These are phyloP conservation scores for Talaromyces islandicus DNA, from an alignment of 2,329 filamentous ascomycete genomes.

Conservation along the genomic window DNA sequence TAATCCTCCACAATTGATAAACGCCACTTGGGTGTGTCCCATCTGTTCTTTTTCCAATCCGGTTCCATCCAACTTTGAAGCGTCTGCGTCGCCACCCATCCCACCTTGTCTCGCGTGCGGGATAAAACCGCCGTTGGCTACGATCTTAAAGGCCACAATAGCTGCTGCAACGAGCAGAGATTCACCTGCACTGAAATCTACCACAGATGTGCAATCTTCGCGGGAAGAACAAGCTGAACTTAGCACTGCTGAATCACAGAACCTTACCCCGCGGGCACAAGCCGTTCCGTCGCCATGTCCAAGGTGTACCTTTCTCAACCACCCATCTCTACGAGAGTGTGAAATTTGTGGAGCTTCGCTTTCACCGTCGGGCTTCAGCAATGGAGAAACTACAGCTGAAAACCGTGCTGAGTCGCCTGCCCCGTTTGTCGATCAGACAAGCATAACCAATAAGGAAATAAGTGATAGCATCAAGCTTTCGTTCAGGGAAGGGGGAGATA, in stretches of 20 bases:
- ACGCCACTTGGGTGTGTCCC: conserved; percentile 88
- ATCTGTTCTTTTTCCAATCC: conserved; percentile 95
- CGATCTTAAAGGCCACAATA: conserved; percentile 82
- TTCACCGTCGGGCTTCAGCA: conserved; percentile 46
- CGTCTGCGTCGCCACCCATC: conserved; percentile 70
- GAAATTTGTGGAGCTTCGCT: conserved; percentile 86
- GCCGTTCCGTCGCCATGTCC: conserved; percentile 53
- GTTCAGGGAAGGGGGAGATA: conserved; percentile 82
- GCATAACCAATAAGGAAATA: conserved; percentile 51
- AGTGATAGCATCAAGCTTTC: conserved; percentile 82
- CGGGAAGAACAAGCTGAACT: background rate
- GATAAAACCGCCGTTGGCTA: conserved; percentile 79
- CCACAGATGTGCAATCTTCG: conserved; percentile 15
- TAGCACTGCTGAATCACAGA: background rate
- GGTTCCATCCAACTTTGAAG: conserved; percentile 89
- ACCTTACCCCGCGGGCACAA: background rate
- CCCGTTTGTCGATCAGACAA: conserved; percentile 51
- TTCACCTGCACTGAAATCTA: background rate
- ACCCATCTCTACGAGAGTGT: conserved; percentile 76
- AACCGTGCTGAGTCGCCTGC: conserved; percentile 70
- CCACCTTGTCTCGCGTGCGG: conserved; percentile 89
- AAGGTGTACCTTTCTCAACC: conserved; percentile 88
- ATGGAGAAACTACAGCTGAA: conserved; percentile 20
- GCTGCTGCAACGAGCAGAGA: conserved; percentile 56
- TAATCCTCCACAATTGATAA: conserved; percentile 31